These are phyloP conservation scores for Mycocentrospora acerina DNA, from an alignment of 2,329 filamentous ascomycete species.

Conservation along the genomic window DNA sequence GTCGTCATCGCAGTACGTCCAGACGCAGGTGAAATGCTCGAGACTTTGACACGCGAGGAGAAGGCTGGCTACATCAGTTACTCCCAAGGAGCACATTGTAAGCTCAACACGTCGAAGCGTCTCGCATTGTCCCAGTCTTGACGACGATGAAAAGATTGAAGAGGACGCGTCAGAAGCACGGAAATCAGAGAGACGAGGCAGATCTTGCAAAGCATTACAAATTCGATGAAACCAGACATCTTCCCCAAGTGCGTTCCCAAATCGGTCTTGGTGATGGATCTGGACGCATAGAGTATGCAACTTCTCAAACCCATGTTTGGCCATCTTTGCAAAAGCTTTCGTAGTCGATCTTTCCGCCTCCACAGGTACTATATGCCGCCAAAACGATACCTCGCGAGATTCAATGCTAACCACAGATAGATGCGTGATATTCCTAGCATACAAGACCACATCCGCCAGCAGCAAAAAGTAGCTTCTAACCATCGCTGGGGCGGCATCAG, in stretches of 20 bases:
- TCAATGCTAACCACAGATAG: conserved; percentile 27
- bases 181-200: conserved; percentile 15
- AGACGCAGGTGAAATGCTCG: conserved; percentile 22
- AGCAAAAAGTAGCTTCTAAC: conserved; percentile 17
- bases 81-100: conserved; percentile 13
- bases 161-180: conserved; percentile 13
- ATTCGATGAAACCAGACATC: conserved; percentile 7
- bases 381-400: conserved; percentile 18
- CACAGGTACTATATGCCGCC: conserved; percentile 14
- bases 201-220: conserved; percentile 6
- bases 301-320: conserved; percentile 10
- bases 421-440: conserved; percentile 22
- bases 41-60: conserved; percentile 15
- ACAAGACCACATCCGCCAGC: conserved; percentile 19
- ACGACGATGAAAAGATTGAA: too few species aligned
- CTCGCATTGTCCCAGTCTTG: conserved; percentile 1
- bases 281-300: conserved; percentile 20
- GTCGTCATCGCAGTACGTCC: conserved; percentile 11
- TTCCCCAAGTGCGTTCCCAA: background rate
- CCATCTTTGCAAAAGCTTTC: background rate
- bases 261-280: conserved; percentile 8
- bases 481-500: conserved; percentile 3
- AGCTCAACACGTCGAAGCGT: conserved; percentile 24
- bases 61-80: conserved; percentile 11
- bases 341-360: background rate